These are phyloP conservation scores for Mentha longifolia DNA, from an alignment of 257 asterid genomes.

Conservation along the genomic window DNA sequence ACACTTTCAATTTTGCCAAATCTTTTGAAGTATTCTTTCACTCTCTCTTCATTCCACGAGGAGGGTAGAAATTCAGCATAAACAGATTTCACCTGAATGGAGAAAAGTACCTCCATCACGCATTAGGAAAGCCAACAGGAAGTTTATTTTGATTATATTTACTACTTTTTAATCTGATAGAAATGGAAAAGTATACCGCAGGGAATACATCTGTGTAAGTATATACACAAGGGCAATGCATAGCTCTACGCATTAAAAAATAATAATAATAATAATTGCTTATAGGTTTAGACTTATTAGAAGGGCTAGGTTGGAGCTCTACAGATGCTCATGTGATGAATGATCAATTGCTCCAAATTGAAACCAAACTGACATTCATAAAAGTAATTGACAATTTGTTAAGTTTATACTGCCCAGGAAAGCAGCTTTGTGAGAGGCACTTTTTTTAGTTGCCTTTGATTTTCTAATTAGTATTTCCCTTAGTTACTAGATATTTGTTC, in stretches of 20 bases:
- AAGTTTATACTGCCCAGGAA: not conserved
- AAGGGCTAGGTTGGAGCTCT: not conserved
- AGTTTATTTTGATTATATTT: conserved; percentile 15
- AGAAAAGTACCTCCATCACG: conserved; percentile 31
- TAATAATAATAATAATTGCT: not conserved
- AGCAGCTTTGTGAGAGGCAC: not conserved
- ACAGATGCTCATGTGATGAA: not conserved
- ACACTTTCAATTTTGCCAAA: conserved; percentile 76
- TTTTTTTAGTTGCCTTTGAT: not conserved
- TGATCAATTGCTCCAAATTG: conserved; percentile 1
- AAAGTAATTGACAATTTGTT: not conserved
- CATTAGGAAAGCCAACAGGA: conserved; percentile 28
- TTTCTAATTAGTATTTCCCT: not conserved
- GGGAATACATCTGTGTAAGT: conserved; percentile 23
- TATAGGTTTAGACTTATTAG: not conserved
- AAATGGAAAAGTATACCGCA: conserved; percentile 2
- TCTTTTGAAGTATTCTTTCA: conserved; percentile 56
- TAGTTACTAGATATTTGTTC: not conserved
- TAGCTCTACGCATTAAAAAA: not conserved
- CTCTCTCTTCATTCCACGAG: conserved; percentile 64
- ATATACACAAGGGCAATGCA: conserved; percentile 17
- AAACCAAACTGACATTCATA: not conserved
- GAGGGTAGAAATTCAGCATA: conserved; percentile 71
- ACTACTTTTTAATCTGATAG: not conserved
- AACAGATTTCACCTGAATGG: conserved; percentile 59